phyloP scores from a whole-genome alignment of 306 rosid genomes.

The Echinosophora koreensis region DNA sequence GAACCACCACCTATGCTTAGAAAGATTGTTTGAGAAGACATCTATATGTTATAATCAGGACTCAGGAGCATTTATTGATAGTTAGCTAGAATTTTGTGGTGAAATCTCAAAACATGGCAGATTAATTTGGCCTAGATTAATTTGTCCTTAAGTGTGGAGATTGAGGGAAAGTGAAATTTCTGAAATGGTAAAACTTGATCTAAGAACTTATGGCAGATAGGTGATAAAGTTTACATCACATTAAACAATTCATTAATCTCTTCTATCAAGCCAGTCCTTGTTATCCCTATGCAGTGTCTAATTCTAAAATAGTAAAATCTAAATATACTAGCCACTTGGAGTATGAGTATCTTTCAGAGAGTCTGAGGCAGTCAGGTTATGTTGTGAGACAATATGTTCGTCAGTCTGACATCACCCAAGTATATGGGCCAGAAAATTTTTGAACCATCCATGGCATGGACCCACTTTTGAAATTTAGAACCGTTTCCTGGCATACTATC shows the following conservation, averaged over 20 bases:
- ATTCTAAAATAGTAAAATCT: too few relatives aligned
- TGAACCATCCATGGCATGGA: not conserved
- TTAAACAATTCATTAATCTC: not conserved
- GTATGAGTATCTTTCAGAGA: not conserved
- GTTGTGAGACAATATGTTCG: not conserved
- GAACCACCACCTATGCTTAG: slow-evolving; percentile 44
- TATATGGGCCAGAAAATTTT: not conserved
- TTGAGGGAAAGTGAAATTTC: not conserved
- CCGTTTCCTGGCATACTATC: not conserved
- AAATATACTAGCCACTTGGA: not conserved
- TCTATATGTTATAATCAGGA: not conserved
- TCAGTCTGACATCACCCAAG: slow-evolving; percentile 8
- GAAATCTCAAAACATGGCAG: not conserved
- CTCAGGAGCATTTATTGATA: slow-evolving; percentile 20
- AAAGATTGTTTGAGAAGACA: slow-evolving; percentile 9
- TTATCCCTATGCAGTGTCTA: not conserved
- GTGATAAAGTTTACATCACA: not conserved
- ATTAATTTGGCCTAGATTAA: slow-evolving; percentile 35
- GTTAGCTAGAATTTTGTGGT: too few relatives aligned
- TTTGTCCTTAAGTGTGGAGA: not conserved
- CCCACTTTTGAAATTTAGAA: slow-evolving; percentile 14
- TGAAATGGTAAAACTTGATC: not conserved
- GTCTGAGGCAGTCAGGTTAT: not conserved
- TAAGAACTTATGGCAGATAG: too few relatives aligned
- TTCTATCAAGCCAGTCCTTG: not conserved